Evolutionary conservation across 768 basidiomycete genomes (phyloP), one percentile per base, ranked within the genome.

Genomic region (Agrocybe chaxingu): DNA sequence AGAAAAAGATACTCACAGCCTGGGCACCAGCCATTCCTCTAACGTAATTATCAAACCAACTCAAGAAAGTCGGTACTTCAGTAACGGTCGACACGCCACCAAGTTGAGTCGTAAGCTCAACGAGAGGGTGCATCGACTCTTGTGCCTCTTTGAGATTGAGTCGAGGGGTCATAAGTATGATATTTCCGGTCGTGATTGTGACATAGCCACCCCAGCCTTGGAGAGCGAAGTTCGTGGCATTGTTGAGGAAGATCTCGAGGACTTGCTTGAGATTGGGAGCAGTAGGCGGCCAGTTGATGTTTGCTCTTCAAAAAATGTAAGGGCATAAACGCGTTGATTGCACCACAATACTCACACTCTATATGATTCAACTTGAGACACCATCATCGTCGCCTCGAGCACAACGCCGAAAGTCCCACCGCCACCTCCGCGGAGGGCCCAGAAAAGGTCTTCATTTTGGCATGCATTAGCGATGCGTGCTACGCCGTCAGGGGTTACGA

Each of bases 401-500:
- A 77, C 75, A 34, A 76, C 72, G 16, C 74, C 75, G 46, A 75
- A 77, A 7, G 75, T 77, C 0, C 74, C 73, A n/a, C 75, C 75
- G 8, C 75, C 75, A 33, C 74, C 75, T 45, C 75, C 75, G 31
- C 74, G 70, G 33, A 82, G 70, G 11, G 79, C 80, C 50, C 72
- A 82, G 64, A 80, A 81, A 0, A 81, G 68, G 62, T 81, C 79
- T 47, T 67, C 50, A 51, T 80, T 77, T 56, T 80, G 71, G 42
- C 75, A 76, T 9, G 66, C 70, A 60, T 79, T 81, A 3, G 66
- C 79, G 1, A 67, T 69, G 29, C 75, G 70, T 53, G 64, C 64
- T 19, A 65, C 51, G 0, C 80, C 81, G 57, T 79, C 77, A 0
- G 81, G 78, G 1, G 79, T 80, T 5, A 82, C 79, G 3, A 82